Evolutionary conservation across 2,329 filamentous ascomycete species (phyloP), one percentile per base, ranked within the genome.

Genomic region (Stenocarpella maydis): DNA sequence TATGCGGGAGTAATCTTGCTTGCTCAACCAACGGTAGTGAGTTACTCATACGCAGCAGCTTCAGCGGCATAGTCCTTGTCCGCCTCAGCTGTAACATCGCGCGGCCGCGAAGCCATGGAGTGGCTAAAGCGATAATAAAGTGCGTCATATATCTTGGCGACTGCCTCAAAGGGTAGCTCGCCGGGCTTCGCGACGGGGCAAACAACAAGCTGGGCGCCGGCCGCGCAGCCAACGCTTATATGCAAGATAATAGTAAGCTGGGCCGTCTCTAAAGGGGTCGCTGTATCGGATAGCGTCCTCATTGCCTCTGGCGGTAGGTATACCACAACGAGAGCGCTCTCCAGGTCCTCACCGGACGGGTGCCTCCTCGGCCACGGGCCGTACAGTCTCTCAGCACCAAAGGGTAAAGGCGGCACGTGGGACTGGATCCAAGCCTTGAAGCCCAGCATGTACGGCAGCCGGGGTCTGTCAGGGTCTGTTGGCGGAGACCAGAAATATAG

Each of bases 271-370:
- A 9, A 7, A 1, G 3, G 21, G 54, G 12, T 2, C 15, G 19
- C 15, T 4, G 17, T 58, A 15, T 43, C 37, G 21, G 54, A 28
- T 12, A 21, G 21, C 9, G 54, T 7, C 24, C 7, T n/a, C 21
- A 21, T 14, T 58, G 54, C 54, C 37, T 58, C 54, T 2, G 43
- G 2, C 15, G 54, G 54, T 43, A 37, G 54, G 21, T 58, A 37
- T 41, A 21, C 26, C 54, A 58, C 21, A 21, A 58, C 54, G 37
- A 58, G 54, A 28, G 54, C 37, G 54, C 9, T 58, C 21, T 58
- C 1, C 21, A 58, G 15, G 37, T 58, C 54, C 4, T 7, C 37
- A 2, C 2, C 3, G 15, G 21, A 12, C 14, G 43, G 5, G 21
- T 12, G 14, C 12, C 19, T 4, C 37, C 34, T 34, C 54, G 54